These are phyloP conservation scores for Xylaria flabelliformis DNA, from an alignment of 495 filamentous ascomycete genomes.

Conservation along the genomic window DNA sequence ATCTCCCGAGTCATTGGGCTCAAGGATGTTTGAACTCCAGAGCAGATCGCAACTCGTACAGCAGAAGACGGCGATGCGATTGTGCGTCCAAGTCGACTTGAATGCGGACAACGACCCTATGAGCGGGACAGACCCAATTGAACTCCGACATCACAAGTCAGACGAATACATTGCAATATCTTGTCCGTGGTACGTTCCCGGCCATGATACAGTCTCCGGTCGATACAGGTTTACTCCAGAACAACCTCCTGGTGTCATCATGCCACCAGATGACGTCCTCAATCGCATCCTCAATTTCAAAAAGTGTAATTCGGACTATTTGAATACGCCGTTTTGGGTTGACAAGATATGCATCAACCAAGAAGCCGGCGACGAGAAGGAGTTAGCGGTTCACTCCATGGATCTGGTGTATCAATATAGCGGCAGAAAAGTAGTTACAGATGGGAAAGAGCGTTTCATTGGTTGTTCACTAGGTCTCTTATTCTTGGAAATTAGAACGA, in stretches of 20 bases:
- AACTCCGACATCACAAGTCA: background rate
- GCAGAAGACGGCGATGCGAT: constrained; percentile 10
- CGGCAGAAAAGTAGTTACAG: constrained; percentile 7
- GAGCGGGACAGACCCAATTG: constrained; percentile 12
- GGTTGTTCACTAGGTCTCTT: constrained; percentile 3
- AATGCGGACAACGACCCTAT: background rate
- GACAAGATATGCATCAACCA: constrained; percentile 10
- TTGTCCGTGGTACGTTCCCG: constrained; percentile 13
- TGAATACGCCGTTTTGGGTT: constrained; percentile 6
- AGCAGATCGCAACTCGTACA: background rate
- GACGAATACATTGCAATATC: constrained; percentile 7
- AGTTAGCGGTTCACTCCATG: constrained; percentile 7
- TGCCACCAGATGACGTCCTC: constrained; percentile 1
- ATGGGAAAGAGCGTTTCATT: constrained; percentile 1
- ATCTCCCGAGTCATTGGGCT: background rate
- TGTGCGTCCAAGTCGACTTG: constrained; percentile 2
- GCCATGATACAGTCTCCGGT: constrained; percentile 5
- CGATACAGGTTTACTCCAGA: constrained; percentile 2
- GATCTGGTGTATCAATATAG: constrained; percentile 13
- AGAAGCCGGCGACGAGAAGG: background rate
- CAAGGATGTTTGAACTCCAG: constrained; percentile 10
- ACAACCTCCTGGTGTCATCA: constrained; percentile 4
- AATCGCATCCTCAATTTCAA: constrained; percentile 10
- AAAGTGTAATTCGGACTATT: background rate
- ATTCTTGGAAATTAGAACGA: constrained; percentile 1